Percentiles rank a stretch among this genome's conserved stretches.
These are phyloP conservation scores for Westerdykella ornata DNA, from an alignment of 2,329 filamentous ascomycete species.

Conservation along the genomic window DNA sequence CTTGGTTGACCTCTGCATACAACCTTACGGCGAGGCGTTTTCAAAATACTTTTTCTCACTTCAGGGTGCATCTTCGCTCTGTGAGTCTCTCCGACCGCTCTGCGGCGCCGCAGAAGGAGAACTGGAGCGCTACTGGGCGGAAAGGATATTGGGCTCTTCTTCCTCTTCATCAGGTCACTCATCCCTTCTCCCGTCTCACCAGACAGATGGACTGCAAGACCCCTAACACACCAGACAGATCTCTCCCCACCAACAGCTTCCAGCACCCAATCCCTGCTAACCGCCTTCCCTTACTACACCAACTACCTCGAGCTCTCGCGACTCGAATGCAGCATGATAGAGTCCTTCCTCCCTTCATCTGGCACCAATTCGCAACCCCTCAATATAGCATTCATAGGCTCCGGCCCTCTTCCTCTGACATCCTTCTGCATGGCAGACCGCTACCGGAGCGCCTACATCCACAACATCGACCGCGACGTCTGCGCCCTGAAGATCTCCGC, in stretches of 20 bases:
- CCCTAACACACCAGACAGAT: not conserved
- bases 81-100: slow-evolving; percentile 36
- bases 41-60: slow-evolving; percentile 26
- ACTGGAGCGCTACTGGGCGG: slow-evolving; percentile 43
- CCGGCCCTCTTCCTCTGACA: slow-evolving; percentile 46
- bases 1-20: slow-evolving; percentile 35
- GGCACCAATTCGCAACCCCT: slow-evolving; percentile 8
- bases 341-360: not conserved
- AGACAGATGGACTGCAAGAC: not conserved
- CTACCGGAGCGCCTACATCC: slow-evolving; percentile 27
- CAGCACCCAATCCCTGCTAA: slow-evolving; percentile 20
- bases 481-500: slow-evolving; percentile 33
- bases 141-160: slow-evolving; percentile 23
- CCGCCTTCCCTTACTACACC: slow-evolving; percentile 44
- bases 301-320: slow-evolving; percentile 47
- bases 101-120: slow-evolving; percentile 43
- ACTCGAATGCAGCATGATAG: slow-evolving; percentile 42
- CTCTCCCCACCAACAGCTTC: not conserved
- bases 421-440: slow-evolving; percentile 41
- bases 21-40: slow-evolving; percentile 17
- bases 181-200: not conserved
- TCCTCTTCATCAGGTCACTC: not conserved
- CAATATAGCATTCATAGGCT: slow-evolving; percentile 46
- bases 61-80: slow-evolving; percentile 26
- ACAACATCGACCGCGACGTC: slow-evolving; percentile 41